Conservation (phyloP, 345 rosid genomes). For the Citropsis articulata region DNA sequence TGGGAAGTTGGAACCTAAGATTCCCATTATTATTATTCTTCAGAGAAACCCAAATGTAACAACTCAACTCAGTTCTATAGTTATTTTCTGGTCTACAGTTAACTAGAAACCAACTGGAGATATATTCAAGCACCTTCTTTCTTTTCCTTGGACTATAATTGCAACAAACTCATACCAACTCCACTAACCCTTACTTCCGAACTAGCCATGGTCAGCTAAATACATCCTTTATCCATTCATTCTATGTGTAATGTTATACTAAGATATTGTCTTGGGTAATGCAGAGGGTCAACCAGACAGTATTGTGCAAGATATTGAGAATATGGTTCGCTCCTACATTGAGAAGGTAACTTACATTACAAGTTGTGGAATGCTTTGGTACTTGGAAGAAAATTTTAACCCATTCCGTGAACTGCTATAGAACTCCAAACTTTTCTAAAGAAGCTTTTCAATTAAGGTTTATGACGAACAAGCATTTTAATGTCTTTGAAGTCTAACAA, state of each 20-base stretch:
- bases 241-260: background rate
- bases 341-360: constrained; percentile 68
- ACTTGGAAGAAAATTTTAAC: background rate
- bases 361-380: background rate
- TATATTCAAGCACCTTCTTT: background rate
- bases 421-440: background rate
- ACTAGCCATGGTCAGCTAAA: background rate
- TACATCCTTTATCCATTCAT: background rate
- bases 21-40: background rate
- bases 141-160: background rate
- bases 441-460: background rate
- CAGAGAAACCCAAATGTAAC: background rate
- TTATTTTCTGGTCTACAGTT: constrained; percentile 1
- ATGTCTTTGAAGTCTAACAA: background rate
- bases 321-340: constrained; percentile 94
- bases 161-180: background rate
- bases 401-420: background rate
- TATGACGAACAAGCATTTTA: background rate
- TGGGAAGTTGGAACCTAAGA: background rate
- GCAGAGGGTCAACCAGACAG: constrained; percentile 98
- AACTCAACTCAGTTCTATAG: background rate
- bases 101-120: background rate
- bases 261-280: constrained; percentile 21
- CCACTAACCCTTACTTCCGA: background rate
- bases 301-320: constrained; percentile 93